Base-by-base conservation (phyloP, 2,329 filamentous ascomycete species). In the Curvularia hawaiiensis region DNA sequence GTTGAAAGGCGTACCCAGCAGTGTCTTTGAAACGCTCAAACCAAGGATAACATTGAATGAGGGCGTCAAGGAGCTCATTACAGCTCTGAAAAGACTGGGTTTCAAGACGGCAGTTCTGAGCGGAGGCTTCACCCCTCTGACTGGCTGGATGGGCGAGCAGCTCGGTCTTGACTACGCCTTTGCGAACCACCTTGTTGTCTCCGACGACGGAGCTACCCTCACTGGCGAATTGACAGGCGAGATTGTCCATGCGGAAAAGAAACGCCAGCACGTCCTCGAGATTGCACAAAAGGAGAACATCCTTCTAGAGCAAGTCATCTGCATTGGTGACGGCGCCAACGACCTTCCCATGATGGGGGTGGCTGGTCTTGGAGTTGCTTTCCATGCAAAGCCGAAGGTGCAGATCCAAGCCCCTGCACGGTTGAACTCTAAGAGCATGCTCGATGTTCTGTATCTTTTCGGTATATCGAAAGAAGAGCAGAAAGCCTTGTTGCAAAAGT, bases 81-180 rank as follows among this genome's bases (percentile, higher is more conserved):
- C 78, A 59, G 89, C 88, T 0, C 79, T 99, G 50, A 92, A 90
- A 77, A 82, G 84, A 22, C 79, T 96, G 5, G 94, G 94, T 8
- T 89, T 90, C 77, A 94, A 91, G 78, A 92, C 92, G 1, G 95
- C 93, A 0, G 94, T 99, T 5, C 79, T 97, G 31, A 96, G 92
- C 33, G 95, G 95, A 44, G 95, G 95, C 0, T 99, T 99, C 78
- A 86, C 91, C 62, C 93, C 94, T 0, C 79, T 98, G 62, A 96
- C 95, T 0, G 84, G 87, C 56, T 98, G 93, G 91, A 84, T 98
- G 35, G 92, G 91, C 16, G 82, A 82, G 40, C 83, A 91, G 69
- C 80, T 99, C 26, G 91, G 91, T 14, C 85, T 99, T 55, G 91
- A 98, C 76, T 88, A 97, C 71, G 92, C 91, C 0, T 87, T 89